Base-by-base conservation (phyloP, 176 grass and related monocot species). In the Phyllostachys edulis region DNA sequence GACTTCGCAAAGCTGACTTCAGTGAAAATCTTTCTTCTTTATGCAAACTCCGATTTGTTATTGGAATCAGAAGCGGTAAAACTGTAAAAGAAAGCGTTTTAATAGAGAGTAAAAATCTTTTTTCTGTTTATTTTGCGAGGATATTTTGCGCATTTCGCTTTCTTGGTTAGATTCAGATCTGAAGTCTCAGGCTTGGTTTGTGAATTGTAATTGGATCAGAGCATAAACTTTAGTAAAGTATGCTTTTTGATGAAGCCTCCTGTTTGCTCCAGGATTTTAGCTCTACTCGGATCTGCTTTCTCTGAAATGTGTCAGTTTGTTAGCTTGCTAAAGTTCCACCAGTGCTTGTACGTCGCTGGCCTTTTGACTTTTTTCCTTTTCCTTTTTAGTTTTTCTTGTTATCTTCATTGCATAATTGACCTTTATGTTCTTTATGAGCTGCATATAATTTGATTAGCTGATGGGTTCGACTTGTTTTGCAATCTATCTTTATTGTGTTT, bases 81-180 rank as follows among this genome's bases (percentile, higher is more conserved):
- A 61, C 40, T 3, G 57, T 17, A 75, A 75, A 83, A 83, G 38
- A 5, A 5, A 60, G 64, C 38, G 20, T 60, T 2, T 9, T 40
- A 9, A 44, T 41, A 3, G 47, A 78, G 14, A 36, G 10, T 64
- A 36, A 64, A 78, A n/a, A 14, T 52, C 12, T 3, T 37, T 67
- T 12, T 51, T 23, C 24, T 0, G 15, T 69, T 32, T 61, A 9
- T 63, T 18, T 61, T 10, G 21, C 2, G 51, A 20, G 2, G 17
- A 20, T 67, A 13, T 61, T 14, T 62, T 7, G n/a, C 0, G 4
- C 36, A 56, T 47, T 32, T 36, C 27, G 0, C 39, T 10, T 73
- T 74, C 34, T 79, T 52, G 52, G 29, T 62, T 24, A 49, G 69
- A 38, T 76, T 76, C 75, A 69, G 83, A 89, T 86, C 73, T 89